Conservation (phyloP, 139 green algal species). For the Chlorella sorokiniana region DNA sequence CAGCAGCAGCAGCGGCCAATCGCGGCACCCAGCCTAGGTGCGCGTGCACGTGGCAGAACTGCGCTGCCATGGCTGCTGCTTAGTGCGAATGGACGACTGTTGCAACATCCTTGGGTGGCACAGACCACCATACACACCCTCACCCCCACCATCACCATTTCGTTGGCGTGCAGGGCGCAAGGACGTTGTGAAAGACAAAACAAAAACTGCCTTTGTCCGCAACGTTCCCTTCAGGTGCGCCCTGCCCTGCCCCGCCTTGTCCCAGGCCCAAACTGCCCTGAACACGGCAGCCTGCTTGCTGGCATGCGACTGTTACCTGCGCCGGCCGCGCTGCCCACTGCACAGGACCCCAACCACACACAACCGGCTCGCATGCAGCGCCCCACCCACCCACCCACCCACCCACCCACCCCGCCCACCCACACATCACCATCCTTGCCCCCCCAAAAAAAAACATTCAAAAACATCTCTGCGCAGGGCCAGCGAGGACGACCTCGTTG, state of each 20-base stretch:
- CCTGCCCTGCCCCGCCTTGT: background rate
- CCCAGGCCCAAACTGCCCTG: too few relatives aligned
- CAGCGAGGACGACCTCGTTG: constrained; percentile 67
- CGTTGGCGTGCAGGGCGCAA: constrained; percentile 28
- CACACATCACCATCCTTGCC: too few relatives aligned
- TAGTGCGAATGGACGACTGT: too few relatives aligned
- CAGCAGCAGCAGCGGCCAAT: constrained; percentile 32
- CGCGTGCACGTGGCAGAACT: background rate
- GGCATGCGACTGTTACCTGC: too few relatives aligned
- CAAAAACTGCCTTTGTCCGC: constrained; percentile 69
- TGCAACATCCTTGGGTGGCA: background rate
- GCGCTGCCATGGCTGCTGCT: background rate
- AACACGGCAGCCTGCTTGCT: too few relatives aligned
- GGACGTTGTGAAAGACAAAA: constrained; percentile 67
- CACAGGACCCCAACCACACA: too few relatives aligned
- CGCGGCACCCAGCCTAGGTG: constrained; percentile 44
- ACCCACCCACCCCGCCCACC: too few relatives aligned
- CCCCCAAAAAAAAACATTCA: too few relatives aligned
- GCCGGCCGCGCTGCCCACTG: too few relatives aligned
- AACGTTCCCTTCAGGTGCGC: constrained; percentile 72
- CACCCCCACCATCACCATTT: background rate
- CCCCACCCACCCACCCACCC: too few relatives aligned
- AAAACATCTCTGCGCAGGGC: constrained; percentile 20
- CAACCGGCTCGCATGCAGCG: too few relatives aligned
- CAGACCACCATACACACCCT: background rate